Base-by-base conservation (phyloP, 1,284 basidiomycete genomes). In the Schizophyllum commune region DNA sequence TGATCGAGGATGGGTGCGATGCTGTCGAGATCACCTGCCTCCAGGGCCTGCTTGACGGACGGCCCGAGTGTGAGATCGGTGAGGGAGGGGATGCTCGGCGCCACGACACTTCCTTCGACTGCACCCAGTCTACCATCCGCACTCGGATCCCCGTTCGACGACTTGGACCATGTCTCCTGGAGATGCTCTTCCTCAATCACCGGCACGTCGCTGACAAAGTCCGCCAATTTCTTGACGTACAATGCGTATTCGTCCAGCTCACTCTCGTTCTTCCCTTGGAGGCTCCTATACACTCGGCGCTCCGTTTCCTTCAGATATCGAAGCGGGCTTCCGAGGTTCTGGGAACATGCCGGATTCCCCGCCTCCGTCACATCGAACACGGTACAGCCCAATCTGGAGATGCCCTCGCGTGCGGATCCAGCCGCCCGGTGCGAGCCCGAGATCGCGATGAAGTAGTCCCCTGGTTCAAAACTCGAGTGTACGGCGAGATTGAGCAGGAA, bases 311-410 rank as follows among this genome's bases (percentile, higher is more conserved):
- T 27, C 27, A 27, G 27, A 5, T 27, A 27, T 27, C 27, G 27
- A 2, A 27, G 27, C 27, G 27, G 27, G 5, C 3, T 27, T 2
- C 5, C 27, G 27, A 27, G 5, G 3, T 5, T 5, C 5, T 4
- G 2, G 17, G 13, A 47, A 8, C 17, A 47, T 2, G 55, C 47
- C 54, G 9, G 13, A 39, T 27, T n/a, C 61, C 70, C 56, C 51
- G 74, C 74, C 70, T 61, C 64, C 70, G 21, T 70, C 66, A 32
- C 62, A 66, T 61, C 70, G 69, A 20, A 70, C 69, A 66, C 72
- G 71, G 5, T 63, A 58, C 1, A 72, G 52, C 19, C 66, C 13
- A 13, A 8, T 2, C 13, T 13, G 4, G 13, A 47, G 39, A 47
- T 17, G 8, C 39, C 39, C 5, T 13, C 4, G 9, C 39, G 13